phyloP scores from a whole-genome alignment of 495 filamentous ascomycete species.

The Hypoxylon crocopeplum region DNA sequence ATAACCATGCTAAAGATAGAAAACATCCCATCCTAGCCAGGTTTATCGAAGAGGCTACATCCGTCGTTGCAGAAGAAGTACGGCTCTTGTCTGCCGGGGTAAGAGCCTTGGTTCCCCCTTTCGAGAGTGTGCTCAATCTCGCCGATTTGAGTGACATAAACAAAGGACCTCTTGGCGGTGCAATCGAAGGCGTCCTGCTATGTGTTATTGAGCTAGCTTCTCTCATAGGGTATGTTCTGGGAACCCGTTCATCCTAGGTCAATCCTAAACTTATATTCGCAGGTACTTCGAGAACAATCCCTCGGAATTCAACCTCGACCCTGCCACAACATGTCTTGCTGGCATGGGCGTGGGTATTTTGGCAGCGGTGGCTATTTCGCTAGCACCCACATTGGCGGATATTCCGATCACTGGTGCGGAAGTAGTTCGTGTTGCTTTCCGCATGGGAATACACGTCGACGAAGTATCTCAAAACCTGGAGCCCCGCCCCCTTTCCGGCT shows the following conservation, averaged over 20 bases:
- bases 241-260: background rate
- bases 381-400: constrained; percentile 42
- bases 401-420: constrained; percentile 41
- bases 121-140: constrained; percentile 46
- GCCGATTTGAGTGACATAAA: constrained; percentile 43
- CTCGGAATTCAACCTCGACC: constrained; percentile 18
- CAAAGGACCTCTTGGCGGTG: constrained; percentile 42
- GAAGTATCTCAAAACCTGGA: constrained; percentile 47
- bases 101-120: constrained; percentile 43
- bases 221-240: constrained; percentile 50
- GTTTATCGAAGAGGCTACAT: constrained; percentile 48
- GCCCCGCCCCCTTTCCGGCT: constrained; percentile 3
- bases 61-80: constrained; percentile 47
- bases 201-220: background rate
- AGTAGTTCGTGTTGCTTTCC: constrained; percentile 45
- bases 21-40: constrained; percentile 39
- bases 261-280: background rate
- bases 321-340: constrained; percentile 38
- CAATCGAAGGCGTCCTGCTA: constrained; percentile 34
- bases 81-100: constrained; percentile 1
- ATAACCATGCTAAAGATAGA: constrained; percentile 49
- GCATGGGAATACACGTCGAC: constrained; percentile 46
- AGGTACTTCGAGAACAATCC: constrained; percentile 38
- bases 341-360: constrained; percentile 52
- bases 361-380: constrained; percentile 45